phyloP scores from a whole-genome alignment of 306 rosid species.

The Casuarina cunninghamiana region DNA sequence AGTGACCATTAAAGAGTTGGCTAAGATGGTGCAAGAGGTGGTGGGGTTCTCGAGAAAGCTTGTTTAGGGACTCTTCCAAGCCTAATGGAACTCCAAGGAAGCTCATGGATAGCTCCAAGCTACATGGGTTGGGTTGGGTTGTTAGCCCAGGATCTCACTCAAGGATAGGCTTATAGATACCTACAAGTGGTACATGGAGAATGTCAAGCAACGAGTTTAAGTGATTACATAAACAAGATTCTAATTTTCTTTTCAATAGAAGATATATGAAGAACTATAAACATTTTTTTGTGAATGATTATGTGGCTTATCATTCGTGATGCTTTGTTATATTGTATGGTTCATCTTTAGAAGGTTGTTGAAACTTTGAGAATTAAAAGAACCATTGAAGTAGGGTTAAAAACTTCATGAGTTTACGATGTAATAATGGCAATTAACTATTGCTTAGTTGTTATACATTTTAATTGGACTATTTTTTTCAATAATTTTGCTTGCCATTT shows the following conservation, averaged over 20 bases:
- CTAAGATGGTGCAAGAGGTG: slow-evolving; percentile 83
- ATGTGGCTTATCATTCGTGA: slow-evolving; percentile 31
- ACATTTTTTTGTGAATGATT: slow-evolving; percentile 31
- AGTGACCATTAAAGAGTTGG: slow-evolving; percentile 83
- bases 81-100: slow-evolving; percentile 98
- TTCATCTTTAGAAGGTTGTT: slow-evolving; percentile 15
- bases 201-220: slow-evolving; percentile 55
- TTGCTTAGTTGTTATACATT: background rate
- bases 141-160: slow-evolving; percentile 82
- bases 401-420: background rate
- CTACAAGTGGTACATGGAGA: slow-evolving; percentile 82
- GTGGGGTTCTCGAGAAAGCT: slow-evolving; percentile 87
- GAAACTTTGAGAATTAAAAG: background rate
- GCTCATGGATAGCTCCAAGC: slow-evolving; percentile 91
- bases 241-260: slow-evolving; percentile 18
- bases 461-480: background rate
- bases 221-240: slow-evolving; percentile 30
- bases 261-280: slow-evolving; percentile 18
- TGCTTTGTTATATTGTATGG: slow-evolving; percentile 1
- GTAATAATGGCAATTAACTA: background rate
- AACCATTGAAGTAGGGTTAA: background rate
- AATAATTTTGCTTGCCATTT: background rate
- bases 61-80: slow-evolving; percentile 83
- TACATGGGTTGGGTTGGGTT: slow-evolving; percentile 64
- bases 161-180: slow-evolving; percentile 89